Percentiles rank a stretch among this genome's conserved stretches.
These are phyloP conservation scores for Penicillium crustosum DNA, from an alignment of 2,329 filamentous ascomycete species.

Conservation along the genomic window DNA sequence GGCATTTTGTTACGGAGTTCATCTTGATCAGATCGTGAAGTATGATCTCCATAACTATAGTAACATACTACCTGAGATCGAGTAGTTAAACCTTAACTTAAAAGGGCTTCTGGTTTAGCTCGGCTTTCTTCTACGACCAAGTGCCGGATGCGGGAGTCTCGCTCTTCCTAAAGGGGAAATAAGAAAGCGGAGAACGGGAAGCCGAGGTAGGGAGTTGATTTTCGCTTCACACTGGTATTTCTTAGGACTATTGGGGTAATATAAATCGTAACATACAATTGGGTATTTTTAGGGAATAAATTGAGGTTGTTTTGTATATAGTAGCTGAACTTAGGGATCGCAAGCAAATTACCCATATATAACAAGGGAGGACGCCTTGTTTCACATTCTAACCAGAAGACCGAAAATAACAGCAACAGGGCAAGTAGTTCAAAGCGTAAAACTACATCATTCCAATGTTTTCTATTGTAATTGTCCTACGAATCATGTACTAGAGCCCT, in stretches of 20 bases:
- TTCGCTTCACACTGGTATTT: not conserved
- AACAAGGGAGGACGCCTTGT: not conserved
- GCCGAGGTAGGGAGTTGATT: not conserved
- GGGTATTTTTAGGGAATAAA: not conserved
- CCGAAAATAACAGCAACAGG: not conserved
- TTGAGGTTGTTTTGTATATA: not conserved
- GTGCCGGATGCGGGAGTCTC: not conserved
- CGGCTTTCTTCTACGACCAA: not conserved
- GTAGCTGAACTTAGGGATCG: not conserved
- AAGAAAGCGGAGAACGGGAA: not conserved
- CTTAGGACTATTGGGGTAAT: too few species aligned
- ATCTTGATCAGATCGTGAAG: conserved; percentile 1
- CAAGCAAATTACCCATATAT: not conserved
- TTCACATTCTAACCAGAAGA: not conserved
- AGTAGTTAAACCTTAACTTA: not conserved
- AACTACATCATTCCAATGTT: not conserved
- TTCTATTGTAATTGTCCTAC: not conserved
- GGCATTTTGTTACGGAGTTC: not conserved
- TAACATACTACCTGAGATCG: not conserved
- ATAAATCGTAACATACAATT: not conserved
- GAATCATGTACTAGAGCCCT: not conserved
- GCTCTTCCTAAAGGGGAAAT: not conserved
- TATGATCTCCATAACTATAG: not conserved
- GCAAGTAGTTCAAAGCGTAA: not conserved
- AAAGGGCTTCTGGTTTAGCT: not conserved